Conservation (phyloP, 495 filamentous ascomycete genomes). For the Annulohypoxylon bovei region DNA sequence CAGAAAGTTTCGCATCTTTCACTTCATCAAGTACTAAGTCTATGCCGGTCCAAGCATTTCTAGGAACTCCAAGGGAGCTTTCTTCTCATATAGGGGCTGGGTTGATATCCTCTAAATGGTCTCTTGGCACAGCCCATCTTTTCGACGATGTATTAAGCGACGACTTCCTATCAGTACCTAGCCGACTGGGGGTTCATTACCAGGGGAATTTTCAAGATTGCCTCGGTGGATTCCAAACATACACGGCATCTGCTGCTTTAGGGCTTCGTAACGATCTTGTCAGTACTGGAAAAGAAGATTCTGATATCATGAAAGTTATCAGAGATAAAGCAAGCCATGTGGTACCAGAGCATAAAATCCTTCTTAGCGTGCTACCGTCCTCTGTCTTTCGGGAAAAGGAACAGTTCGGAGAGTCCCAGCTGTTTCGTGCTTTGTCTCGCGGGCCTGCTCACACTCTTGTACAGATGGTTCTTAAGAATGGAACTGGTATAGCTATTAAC, state of each 20-base stretch:
- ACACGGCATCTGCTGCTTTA: slow-evolving; percentile 90
- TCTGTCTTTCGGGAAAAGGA: slow-evolving; percentile 82
- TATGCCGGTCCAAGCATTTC: slow-evolving; percentile 85
- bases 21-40: slow-evolving; percentile 63
- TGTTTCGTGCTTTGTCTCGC: slow-evolving; percentile 79
- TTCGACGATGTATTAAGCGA: slow-evolving; percentile 90
- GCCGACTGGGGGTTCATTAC: slow-evolving; percentile 88
- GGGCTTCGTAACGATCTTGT: slow-evolving; percentile 91
- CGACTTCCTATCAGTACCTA: slow-evolving; percentile 90
- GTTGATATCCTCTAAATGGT: slow-evolving; percentile 83
- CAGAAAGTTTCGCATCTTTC: slow-evolving; percentile 69
- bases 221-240: slow-evolving; percentile 95
- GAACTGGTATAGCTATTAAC: slow-evolving; percentile 86
- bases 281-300: slow-evolving; percentile 89
- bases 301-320: slow-evolving; percentile 90
- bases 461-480: slow-evolving; percentile 74
- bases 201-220: slow-evolving; percentile 97
- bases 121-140: slow-evolving; percentile 85
- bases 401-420: slow-evolving; percentile 74
- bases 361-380: slow-evolving; percentile 83
- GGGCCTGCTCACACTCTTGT: slow-evolving; percentile 77
- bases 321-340: slow-evolving; percentile 81
- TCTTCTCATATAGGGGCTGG: slow-evolving; percentile 82
- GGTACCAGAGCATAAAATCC: slow-evolving; percentile 81
- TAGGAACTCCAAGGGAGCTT: slow-evolving; percentile 92